Evolutionary conservation across 2,329 filamentous ascomycete genomes (phyloP), one percentile per base, ranked within the genome.

Genomic region (Aspergillus latus): DNA sequence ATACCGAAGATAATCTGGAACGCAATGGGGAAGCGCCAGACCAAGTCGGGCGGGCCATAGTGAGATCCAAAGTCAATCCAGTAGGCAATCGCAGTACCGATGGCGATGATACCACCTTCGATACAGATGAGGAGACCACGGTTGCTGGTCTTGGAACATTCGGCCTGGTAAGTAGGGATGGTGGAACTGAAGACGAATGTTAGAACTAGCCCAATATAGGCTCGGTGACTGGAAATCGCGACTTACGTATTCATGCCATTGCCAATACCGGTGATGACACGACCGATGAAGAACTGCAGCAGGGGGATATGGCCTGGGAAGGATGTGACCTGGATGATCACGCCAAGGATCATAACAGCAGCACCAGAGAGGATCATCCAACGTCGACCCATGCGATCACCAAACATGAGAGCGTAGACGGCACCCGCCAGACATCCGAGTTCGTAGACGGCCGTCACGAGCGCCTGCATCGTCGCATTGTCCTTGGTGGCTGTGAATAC

Each of bases 61-160:
- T 66, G 68, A 16, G 72, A 75, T 51, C 78, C 78, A 49, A 76
- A 81, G 51, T 80, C 77, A 59, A 79, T 78, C 78, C 79, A 81
- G 67, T 81, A 81, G 2, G 79, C 79, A 52, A 82, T 80, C 13
- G 77, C 65, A 5, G 77, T 80, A 37, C 80, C 80, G 50, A 81
- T 78, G 7, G 79, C 79, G 44, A 82, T 79, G 32, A 75, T 71
- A 65, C 80, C 80, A 63, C 78, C 81, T 65, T 79, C 82, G 47
- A 85, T 83, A 68, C 83, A 85, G 62, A 86, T 85, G 52, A 86
- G 70, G 34, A 84, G 77, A 61, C 84, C 84, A 61, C 84, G 79
- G 68, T 84, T 85, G 62, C 78, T 80, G 0, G 82, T 79, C 54
- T 73, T 76, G 3, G 79, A 79, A 64, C 79, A 82, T 62, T 82